These are phyloP conservation scores for Suillus americanus DNA, from an alignment of 768 basidiomycete species.

Conservation along the genomic window DNA sequence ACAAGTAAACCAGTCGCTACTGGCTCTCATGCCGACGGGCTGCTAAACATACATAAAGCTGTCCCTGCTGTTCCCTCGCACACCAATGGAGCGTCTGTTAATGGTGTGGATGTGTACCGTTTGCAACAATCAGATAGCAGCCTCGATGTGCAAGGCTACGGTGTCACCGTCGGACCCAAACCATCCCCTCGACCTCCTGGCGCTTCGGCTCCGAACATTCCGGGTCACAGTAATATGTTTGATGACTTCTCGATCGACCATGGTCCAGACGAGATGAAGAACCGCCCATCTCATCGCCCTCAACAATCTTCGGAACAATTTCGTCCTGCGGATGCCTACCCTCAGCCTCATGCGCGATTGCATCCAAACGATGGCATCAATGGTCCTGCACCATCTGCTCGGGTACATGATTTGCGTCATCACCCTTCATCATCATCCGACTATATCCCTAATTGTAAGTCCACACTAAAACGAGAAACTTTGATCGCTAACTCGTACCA, in stretches of 20 bases:
- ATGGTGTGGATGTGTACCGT: conserved; percentile 10
- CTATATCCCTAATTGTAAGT: conserved; percentile 22
- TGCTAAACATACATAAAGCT: conserved; percentile 29
- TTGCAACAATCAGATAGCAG: conserved; percentile 6
- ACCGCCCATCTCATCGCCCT: conserved; percentile 18
- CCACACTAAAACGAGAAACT: background rate
- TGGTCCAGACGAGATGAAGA: conserved; percentile 4
- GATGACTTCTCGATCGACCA: conserved; percentile 15
- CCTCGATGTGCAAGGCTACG: conserved; percentile 16
- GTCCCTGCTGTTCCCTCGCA: conserved; percentile 28
- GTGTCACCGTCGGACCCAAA: conserved; percentile 13
- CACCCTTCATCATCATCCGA: conserved; percentile 22
- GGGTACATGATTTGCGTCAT: conserved; percentile 20
- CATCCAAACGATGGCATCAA: conserved; percentile 15
- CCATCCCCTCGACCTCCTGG: conserved; percentile 29
- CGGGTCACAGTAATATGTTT: conserved; percentile 20
- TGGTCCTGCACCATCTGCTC: conserved; percentile 13
- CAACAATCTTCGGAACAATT: conserved; percentile 21
- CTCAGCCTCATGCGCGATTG: conserved; percentile 12
- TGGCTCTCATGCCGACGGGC: conserved; percentile 17
- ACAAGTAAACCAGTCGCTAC: conserved; percentile 12
- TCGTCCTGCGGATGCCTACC: conserved; percentile 19
- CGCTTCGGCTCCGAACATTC: conserved; percentile 26
- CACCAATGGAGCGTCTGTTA: conserved; percentile 10
- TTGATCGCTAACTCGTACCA: conserved; percentile 5